A percentile compares a stretch with the other conserved stretches of the same genome.
Evolutionary conservation across 108 stramenopile species (phyloP).

Genomic region (Pseudonitzschia multistriata): DNA sequence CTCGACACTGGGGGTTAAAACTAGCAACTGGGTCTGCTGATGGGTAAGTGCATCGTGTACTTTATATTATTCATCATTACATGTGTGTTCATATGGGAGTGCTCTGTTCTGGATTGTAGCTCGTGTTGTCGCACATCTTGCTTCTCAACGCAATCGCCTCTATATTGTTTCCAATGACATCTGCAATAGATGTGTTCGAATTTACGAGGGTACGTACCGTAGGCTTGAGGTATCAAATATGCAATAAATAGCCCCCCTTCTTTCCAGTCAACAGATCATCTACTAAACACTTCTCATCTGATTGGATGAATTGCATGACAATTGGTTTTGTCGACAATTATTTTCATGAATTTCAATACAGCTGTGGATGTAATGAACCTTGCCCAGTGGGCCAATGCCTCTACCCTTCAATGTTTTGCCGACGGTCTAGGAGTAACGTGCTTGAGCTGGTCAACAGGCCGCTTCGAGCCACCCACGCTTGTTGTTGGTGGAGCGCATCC

Average conservation of each 20-base stretch:
- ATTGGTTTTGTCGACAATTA: neutral
- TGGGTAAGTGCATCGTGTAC: slow-evolving; percentile 69
- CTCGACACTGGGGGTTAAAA: slow-evolving; percentile 85
- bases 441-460: slow-evolving; percentile 85
- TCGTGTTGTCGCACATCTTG: neutral
- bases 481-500: slow-evolving; percentile 71
- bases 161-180: neutral
- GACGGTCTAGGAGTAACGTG: slow-evolving; percentile 67
- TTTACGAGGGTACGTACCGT: slow-evolving; percentile 15
- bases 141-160: neutral
- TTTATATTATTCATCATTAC: neutral
- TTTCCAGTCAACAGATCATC: neutral
- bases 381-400: slow-evolving; percentile 82
- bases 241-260: neutral
- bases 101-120: neutral
- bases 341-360: slow-evolving; percentile 26
- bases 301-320: neutral
- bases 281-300: neutral
- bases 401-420: slow-evolving; percentile 44
- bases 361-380: slow-evolving; percentile 92
- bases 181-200: slow-evolving; percentile 14
- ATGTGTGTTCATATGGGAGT: too few relatives aligned
- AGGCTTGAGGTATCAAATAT: neutral
- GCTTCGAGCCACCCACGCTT: slow-evolving; percentile 90
- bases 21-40: slow-evolving; percentile 89